Evolutionary conservation across 768 basidiomycete genomes (phyloP), one percentile per base, ranked within the genome.

Genomic region (Lactarius evosmus): DNA sequence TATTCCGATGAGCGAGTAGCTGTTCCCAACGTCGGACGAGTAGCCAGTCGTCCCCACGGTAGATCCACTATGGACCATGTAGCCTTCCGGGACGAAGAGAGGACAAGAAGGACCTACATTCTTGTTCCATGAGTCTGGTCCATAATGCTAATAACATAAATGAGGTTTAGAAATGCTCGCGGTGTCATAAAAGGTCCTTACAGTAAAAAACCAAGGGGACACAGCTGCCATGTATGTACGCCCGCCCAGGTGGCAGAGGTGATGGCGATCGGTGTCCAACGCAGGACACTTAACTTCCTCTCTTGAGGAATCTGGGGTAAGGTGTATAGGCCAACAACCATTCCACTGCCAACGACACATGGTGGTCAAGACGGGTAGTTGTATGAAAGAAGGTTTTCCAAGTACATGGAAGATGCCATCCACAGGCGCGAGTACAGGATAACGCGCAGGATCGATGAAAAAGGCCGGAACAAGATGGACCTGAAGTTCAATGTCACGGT

Each of bases 131-230:
- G 83, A 79, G 50, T 90, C 75, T 11, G 79, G 74, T n/a, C 84
- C 80, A 70, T 91, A 92, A 69, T 93, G 89, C 73, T 73, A 30
- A 8, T 7, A 16, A 8, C n/a, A 2, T 25, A 36, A n/a, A n/a
- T 14, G 29, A 56, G 19, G 16, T 51, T 44, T 44, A 49, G 40
- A n/a, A 2, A 27, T 19, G 3, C 22, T 34, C 30, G n/a, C 38
- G 25, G 44, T n/a, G 27, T 34, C 11, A 7, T 33, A n/a, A 40
- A n/a, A 54, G 25, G 32, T 29, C 27, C 66, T 63, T 56, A 75
- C 78, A 4, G 91, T 88, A 73, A 88, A 92, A 76, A 93, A 93
- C 83, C 86, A 86, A 19, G 91, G 87, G 5, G 88, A 85, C 27
- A 88, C 83, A 14, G 87, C 78, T 8, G 80, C 79, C 74, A 83